Evolutionary conservation across 1,139 yeast genomes (phyloP).

Genomic region (Yamadazyma mexicana): DNA sequence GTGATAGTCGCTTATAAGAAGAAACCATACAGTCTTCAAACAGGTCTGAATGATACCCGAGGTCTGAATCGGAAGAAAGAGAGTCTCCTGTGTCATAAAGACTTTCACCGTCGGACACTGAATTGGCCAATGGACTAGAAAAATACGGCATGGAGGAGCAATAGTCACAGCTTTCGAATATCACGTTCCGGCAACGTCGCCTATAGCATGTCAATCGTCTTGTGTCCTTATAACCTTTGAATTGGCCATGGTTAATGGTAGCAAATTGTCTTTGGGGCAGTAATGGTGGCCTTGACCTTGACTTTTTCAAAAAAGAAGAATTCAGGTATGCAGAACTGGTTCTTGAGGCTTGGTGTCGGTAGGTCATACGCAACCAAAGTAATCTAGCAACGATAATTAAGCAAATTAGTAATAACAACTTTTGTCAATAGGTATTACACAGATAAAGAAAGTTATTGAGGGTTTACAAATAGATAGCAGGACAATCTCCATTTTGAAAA

Average conservation of each 20-base stretch:
- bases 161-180: constrained; percentile 17
- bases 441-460: neutral
- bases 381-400: neutral
- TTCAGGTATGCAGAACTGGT: neutral
- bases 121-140: constrained; percentile 21
- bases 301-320: neutral
- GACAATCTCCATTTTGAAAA: neutral
- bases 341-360: neutral
- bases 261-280: constrained; percentile 1
- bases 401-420: neutral
- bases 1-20: neutral
- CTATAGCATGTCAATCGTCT: constrained; percentile 18
- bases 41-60: neutral
- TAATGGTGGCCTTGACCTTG: neutral
- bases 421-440: neutral
- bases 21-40: neutral
- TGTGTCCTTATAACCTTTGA: constrained; percentile 19
- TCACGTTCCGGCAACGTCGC: constrained; percentile 7
- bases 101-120: neutral
- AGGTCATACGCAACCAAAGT: neutral
- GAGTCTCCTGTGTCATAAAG: neutral
- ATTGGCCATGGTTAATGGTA: constrained; percentile 15
- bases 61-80: neutral
- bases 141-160: constrained; percentile 25
- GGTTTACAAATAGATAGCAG: neutral